phyloP scores from a whole-genome alignment of 257 asterid species.

The Rubia yunnanensis region DNA sequence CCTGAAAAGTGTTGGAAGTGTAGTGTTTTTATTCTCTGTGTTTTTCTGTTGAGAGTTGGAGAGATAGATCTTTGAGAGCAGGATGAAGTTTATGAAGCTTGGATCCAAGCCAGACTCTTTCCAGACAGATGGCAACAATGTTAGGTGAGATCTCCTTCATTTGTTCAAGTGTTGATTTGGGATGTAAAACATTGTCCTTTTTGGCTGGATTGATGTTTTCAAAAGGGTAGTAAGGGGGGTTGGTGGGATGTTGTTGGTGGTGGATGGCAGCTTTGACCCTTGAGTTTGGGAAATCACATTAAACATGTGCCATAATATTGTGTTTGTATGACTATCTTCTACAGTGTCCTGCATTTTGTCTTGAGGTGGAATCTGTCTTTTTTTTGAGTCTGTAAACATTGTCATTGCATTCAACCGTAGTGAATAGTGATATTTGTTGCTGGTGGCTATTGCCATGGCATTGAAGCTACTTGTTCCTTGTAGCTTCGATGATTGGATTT shows the following conservation, averaged over 20 bases:
- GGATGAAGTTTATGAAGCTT: conserved; percentile 99
- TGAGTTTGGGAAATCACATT: neutral
- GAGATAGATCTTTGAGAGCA: conserved; percentile 37
- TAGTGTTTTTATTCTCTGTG: conserved; percentile 3
- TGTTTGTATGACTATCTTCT: neutral
- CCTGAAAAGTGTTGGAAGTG: conserved; percentile 16
- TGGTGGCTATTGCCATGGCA: too few species aligned
- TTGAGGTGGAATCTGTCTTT: neutral
- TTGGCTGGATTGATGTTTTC: neutral
- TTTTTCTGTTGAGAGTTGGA: neutral
- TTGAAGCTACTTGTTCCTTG: too few species aligned
- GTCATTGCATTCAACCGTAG: too few species aligned
- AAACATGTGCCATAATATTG: neutral
- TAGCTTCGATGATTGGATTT: too few species aligned
- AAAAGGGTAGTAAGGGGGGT: neutral
- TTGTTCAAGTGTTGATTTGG: neutral
- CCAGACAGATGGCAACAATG: conserved; percentile 62
- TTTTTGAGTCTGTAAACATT: too few species aligned
- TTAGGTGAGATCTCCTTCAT: conserved; percentile 53
- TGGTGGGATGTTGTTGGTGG: conserved; percentile 1
- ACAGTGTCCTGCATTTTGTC: neutral
- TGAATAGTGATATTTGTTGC: too few species aligned
- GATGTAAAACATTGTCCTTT: neutral
- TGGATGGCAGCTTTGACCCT: neutral
- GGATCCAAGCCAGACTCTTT: conserved; percentile 93